phyloP scores from a whole-genome alignment of 2,329 filamentous ascomycete genomes.

The Neonectria magnoliae region DNA sequence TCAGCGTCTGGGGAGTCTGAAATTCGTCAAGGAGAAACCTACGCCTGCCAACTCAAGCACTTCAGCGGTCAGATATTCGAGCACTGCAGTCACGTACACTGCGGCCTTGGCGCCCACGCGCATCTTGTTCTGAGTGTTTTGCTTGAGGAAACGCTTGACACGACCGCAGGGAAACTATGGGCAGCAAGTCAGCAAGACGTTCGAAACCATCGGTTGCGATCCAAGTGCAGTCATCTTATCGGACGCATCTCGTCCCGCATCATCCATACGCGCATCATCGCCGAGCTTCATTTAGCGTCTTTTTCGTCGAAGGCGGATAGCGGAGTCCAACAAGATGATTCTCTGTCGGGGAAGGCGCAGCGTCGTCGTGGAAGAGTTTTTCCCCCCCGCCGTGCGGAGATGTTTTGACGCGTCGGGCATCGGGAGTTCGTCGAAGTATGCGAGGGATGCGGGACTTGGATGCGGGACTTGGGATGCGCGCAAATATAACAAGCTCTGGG shows the following conservation, averaged over 20 bases:
- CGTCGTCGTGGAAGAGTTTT: slow-evolving; percentile 29
- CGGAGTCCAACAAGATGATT: slow-evolving; percentile 9
- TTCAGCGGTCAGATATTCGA: slow-evolving; percentile 98
- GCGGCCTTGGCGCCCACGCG: slow-evolving; percentile 98
- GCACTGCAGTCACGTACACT: slow-evolving; percentile 96
- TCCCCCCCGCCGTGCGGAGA: slow-evolving; percentile 35
- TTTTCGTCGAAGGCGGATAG: slow-evolving; percentile 20
- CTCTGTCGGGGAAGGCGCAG: slow-evolving; percentile 14
- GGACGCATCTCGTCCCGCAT: slow-evolving; percentile 33
- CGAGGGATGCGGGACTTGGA: slow-evolving; percentile 40
- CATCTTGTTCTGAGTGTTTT: slow-evolving; percentile 99
- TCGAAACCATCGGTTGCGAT: background rate
- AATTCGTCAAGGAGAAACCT: slow-evolving; percentile 55
- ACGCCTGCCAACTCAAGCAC: slow-evolving; percentile 95
- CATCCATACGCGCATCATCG: slow-evolving; percentile 16
- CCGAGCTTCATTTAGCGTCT: slow-evolving; percentile 11
- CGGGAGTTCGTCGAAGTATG: slow-evolving; percentile 29
- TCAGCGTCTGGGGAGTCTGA: slow-evolving; percentile 31
- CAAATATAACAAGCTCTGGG: slow-evolving; percentile 30
- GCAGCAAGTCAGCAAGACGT: slow-evolving; percentile 38
- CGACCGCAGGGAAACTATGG: slow-evolving; percentile 95
- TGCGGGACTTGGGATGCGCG: slow-evolving; percentile 41
- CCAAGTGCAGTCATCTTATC: slow-evolving; percentile 14
- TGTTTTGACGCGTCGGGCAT: slow-evolving; percentile 38
- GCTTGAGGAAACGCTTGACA: slow-evolving; percentile 99